phyloP scores from a whole-genome alignment of 305 asterid species.

The Fraxinus albicans region DNA sequence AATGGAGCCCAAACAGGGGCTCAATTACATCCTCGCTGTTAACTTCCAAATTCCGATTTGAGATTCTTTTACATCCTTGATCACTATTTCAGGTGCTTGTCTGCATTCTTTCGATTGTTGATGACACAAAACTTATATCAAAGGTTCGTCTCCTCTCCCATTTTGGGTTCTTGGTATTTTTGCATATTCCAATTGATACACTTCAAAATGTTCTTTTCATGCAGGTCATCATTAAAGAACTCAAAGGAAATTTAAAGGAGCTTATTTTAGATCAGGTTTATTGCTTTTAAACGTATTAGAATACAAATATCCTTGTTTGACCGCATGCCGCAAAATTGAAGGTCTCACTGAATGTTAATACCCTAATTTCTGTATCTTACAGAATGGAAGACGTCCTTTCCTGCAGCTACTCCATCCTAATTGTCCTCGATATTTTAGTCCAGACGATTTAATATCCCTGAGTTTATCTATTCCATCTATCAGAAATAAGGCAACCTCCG shows the following conservation, averaged over 20 bases:
- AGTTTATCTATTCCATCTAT: conserved; percentile 65
- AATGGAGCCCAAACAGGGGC: too few relatives aligned
- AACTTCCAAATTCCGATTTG: not conserved
- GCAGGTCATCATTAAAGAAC: conserved; percentile 75
- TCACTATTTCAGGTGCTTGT: conserved; percentile 66
- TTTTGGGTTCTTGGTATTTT: conserved; percentile 5
- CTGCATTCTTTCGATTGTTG: conserved; percentile 77
- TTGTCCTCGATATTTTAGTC: conserved; percentile 67
- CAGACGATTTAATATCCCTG: conserved; percentile 65
- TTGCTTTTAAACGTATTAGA: not conserved
- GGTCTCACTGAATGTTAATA: not conserved
- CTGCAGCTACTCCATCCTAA: conserved; percentile 92
- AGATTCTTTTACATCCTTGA: not conserved
- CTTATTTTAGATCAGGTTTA: conserved; percentile 79
- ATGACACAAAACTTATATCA: conserved; percentile 86
- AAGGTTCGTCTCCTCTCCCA: conserved; percentile 52
- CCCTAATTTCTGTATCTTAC: conserved; percentile 22
- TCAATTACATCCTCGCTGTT: not conserved
- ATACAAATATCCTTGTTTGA: not conserved
- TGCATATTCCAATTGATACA: not conserved
- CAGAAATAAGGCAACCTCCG: conserved; percentile 43
- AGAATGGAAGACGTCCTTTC: conserved; percentile 77
- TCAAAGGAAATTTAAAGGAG: conserved; percentile 56
- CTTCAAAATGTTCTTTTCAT: conserved; percentile 16
- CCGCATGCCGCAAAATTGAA: not conserved